phyloP scores from a whole-genome alignment of 352 stramenopile genomes.

The Elongisporangium anandrum region DNA sequence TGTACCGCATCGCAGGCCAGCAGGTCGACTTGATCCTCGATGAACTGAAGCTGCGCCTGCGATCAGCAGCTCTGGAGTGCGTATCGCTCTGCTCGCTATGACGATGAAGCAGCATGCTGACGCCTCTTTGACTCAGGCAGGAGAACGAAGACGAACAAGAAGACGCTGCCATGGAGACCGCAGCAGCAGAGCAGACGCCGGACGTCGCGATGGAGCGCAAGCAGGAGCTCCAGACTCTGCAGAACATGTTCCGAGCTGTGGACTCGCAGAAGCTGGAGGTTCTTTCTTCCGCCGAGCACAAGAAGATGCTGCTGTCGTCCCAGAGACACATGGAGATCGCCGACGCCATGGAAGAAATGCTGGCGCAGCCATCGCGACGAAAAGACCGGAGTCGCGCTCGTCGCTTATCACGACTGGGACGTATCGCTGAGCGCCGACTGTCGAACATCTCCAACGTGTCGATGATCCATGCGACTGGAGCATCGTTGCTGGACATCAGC shows the following conservation, averaged over 20 bases:
- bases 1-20: constrained; percentile 48
- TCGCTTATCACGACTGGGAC: constrained; percentile 51
- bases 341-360: constrained; percentile 69
- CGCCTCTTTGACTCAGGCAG: background rate
- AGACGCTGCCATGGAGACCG: constrained; percentile 4
- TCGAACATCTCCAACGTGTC: constrained; percentile 42
- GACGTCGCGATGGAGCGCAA: constrained; percentile 14
- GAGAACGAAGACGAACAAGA: constrained; percentile 10
- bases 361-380: constrained; percentile 55
- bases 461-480: constrained; percentile 20
- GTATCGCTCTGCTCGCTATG: background rate
- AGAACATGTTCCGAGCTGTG: constrained; percentile 47
- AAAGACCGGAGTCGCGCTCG: constrained; percentile 59
- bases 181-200: constrained; percentile 8
- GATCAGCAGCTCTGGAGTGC: background rate
- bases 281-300: constrained; percentile 53
- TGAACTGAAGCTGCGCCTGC: constrained; percentile 34
- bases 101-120: background rate
- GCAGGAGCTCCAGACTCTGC: constrained; percentile 29
- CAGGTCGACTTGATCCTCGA: constrained; percentile 55
- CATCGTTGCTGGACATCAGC: constrained; percentile 38
- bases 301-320: constrained; percentile 50
- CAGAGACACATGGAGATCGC: constrained; percentile 59
- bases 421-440: constrained; percentile 43
- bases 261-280: constrained; percentile 58